Evolutionary conservation across 1,284 basidiomycete species (phyloP), one percentile per base, ranked within the genome.

Genomic region (Trametes versicolor): DNA sequence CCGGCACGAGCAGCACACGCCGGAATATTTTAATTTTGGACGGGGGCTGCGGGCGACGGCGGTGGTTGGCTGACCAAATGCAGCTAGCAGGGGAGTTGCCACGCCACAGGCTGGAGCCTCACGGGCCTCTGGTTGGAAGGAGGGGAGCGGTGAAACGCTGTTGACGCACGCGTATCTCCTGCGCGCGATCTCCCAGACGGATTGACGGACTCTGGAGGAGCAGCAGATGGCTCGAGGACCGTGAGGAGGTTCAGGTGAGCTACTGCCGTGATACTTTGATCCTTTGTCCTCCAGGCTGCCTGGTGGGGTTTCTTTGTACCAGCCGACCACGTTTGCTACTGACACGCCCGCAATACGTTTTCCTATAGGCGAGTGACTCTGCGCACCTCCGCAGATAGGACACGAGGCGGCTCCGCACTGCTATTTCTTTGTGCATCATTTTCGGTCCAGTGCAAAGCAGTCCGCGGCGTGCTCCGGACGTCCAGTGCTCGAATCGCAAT

Each of bases 21-120:
- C 65, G 63, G 45, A 55, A 50, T 65, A 65, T 59, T 67, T 62
- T 69, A 65, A 69, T 67, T 69, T 65, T 65, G 64, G 65, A 43
- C 37, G 49, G 17, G 37, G 43, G 34, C 50, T 34, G 58, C 55
- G 58, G 61, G 21, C 34, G 41, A 43, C 15, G 23, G 43, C 36
- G 34, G 60, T 54, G 51, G 59, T 60, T 60, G 60, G 51, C 53
- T 55, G 52, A 15, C 62, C 62, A 59, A 59, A 59, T 23, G 23
- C 52, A 59, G 64, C 67, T 63, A 51, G 66, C 27, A 56, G 15
- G 62, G 15, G 49, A 58, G 55, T 43, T 58, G 60, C 58, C 62
- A 63, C 62, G 67, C 67, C 62, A 65, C 62, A 51, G 53, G 60
- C 60, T 62, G 60, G 60, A 55, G 64, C 58, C 32, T 56, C 21